These are phyloP conservation scores for Penicillium paneum DNA, from an alignment of 2,329 filamentous ascomycete species.

Conservation along the genomic window DNA sequence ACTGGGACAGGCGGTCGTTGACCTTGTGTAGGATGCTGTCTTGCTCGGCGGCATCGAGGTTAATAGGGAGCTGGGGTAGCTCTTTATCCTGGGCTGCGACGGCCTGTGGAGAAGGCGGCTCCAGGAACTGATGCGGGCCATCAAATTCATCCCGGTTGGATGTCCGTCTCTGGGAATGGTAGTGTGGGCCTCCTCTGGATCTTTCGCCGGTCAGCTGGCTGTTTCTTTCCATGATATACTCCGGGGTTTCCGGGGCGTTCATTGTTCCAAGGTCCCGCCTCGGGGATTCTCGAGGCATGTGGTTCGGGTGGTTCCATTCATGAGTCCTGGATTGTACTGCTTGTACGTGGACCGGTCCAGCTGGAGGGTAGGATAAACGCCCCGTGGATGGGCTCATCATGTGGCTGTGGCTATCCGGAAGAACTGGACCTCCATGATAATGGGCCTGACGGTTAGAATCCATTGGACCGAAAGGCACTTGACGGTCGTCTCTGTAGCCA, in stretches of 20 bases:
- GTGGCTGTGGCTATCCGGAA: conserved; percentile 28
- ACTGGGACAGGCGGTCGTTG: conserved; percentile 80
- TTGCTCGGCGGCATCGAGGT: conserved; percentile 79
- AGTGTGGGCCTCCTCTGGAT: conserved; percentile 32
- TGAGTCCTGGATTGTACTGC: conserved; percentile 31
- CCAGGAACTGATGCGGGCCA: conserved; percentile 77
- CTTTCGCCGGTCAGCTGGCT: conserved; percentile 34
- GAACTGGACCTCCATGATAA: conserved; percentile 29
- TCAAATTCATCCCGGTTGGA: conserved; percentile 88
- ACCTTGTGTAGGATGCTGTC: conserved; percentile 75
- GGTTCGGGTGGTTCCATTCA: conserved; percentile 35
- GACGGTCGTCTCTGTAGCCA: conserved; percentile 28
- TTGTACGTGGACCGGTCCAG: conserved; percentile 30
- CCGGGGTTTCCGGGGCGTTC: conserved; percentile 32
- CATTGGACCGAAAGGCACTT: conserved; percentile 25
- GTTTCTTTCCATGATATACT: conserved; percentile 38
- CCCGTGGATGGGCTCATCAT: conserved; percentile 28
- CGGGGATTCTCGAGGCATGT: conserved; percentile 31
- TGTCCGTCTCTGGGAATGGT: conserved; percentile 60
- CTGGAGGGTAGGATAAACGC: conserved; percentile 31
- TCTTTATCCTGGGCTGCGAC: conserved; percentile 75
- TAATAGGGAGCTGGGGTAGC: conserved; percentile 76
- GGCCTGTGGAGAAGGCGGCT: conserved; percentile 66
- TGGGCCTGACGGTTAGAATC: conserved; percentile 33
- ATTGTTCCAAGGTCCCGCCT: conserved; percentile 34